These are phyloP conservation scores for Arthroderma sp. DNA, from an alignment of 2,329 filamentous ascomycete genomes.

Conservation along the genomic window DNA sequence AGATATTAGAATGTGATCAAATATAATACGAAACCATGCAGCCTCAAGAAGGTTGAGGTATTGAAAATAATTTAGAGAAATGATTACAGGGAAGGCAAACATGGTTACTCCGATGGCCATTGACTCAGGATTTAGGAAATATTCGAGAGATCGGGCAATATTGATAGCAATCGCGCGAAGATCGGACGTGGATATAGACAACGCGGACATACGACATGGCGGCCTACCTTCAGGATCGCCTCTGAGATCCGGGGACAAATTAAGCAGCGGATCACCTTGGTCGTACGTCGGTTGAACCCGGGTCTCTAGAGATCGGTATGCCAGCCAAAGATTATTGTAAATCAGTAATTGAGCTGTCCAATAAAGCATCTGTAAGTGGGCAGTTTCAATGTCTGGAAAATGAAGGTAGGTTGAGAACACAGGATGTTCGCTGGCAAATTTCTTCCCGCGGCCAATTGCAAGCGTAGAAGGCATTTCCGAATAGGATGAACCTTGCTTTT, in stretches of 20 bases:
- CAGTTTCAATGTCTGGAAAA: constrained; percentile 9
- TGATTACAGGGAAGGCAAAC: constrained; percentile 10
- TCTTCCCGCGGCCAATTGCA: background rate
- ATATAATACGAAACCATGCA: constrained; percentile 11
- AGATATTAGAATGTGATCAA: background rate
- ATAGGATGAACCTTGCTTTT: background rate
- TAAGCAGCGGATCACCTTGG: background rate
- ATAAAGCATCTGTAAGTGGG: constrained; percentile 11
- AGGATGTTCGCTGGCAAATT: background rate
- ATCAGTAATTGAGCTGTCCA: constrained; percentile 11
- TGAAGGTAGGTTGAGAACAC: background rate
- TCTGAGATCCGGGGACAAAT: background rate
- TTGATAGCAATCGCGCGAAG: constrained; percentile 5
- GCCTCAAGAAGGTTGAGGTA: constrained; percentile 7
- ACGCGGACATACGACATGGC: background rate
- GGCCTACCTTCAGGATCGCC: background rate
- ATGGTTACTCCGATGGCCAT: constrained; percentile 8
- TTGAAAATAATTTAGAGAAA: constrained; percentile 9
- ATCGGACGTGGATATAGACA: background rate
- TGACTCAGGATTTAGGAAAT: constrained; percentile 14
- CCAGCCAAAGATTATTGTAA: constrained; percentile 8
- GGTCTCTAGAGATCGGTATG: background rate
- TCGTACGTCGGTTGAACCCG: background rate
- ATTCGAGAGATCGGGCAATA: constrained; percentile 13
- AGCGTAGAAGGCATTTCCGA: background rate